These are phyloP conservation scores for Tuber brumale DNA, from an alignment of 495 filamentous ascomycete genomes.

Conservation along the genomic window DNA sequence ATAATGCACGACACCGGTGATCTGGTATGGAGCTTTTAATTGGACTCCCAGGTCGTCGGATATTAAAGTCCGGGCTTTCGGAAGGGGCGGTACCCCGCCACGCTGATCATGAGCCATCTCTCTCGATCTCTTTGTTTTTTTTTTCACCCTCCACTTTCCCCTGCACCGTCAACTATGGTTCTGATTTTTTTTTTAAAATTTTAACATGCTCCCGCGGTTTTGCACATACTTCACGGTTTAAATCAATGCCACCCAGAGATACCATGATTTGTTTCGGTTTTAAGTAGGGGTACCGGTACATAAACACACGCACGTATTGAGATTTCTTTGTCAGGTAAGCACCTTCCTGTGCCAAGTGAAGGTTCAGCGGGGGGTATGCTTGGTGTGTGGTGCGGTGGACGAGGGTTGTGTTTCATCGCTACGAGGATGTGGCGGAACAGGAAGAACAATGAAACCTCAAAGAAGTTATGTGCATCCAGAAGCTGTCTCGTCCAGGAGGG, in stretches of 20 bases:
- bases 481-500: neutral
- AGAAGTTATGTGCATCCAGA: neutral
- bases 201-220: neutral
- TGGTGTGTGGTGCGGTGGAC: neutral
- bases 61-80: conserved; percentile 3
- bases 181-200: neutral
- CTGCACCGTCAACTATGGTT: neutral
- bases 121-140: too few relatives aligned
- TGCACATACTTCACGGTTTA: neutral
- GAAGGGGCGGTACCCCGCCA: neutral
- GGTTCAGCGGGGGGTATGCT: neutral
- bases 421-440: neutral
- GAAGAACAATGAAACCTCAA: neutral
- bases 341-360: neutral
- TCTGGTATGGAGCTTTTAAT: conserved; percentile 1
- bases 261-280: neutral
- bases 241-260: neutral
- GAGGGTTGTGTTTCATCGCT: conserved; percentile 1
- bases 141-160: neutral
- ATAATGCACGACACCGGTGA: neutral
- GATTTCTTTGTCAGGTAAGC: neutral
- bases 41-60: conserved; percentile 3
- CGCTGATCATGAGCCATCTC: neutral
- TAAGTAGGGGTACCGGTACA: neutral
- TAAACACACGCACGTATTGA: neutral